These are phyloP conservation scores for Lepiota brunneoincarnata DNA, from an alignment of 768 basidiomycete genomes.

Conservation along the genomic window DNA sequence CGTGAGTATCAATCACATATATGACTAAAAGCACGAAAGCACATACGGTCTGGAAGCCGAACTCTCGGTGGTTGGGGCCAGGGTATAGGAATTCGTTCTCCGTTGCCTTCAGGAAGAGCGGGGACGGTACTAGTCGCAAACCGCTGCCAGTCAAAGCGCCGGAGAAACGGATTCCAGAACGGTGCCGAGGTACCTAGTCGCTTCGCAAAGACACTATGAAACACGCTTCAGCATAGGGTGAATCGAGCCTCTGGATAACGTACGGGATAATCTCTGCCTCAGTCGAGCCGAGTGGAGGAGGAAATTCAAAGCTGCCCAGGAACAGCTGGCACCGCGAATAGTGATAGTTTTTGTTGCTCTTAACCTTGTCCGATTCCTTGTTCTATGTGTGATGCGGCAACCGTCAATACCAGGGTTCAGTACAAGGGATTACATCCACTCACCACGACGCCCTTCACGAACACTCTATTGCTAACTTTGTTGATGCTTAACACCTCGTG, in stretches of 20 bases:
- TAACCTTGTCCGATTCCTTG: conserved; percentile 26
- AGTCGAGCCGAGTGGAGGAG: conserved; percentile 35
- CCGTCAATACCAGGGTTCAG: neutral
- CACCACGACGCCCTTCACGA: conserved; percentile 44
- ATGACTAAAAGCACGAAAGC: neutral
- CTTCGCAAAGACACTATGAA: conserved; percentile 69
- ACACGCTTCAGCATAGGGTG: neutral
- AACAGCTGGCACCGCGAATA: conserved; percentile 83
- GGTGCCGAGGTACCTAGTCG: conserved; percentile 64
- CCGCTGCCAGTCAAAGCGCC: conserved; percentile 71
- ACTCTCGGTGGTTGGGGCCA: conserved; percentile 62
- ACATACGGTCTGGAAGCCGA: conserved; percentile 43
- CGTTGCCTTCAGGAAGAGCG: conserved; percentile 40
- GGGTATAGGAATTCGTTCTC: conserved; percentile 49
- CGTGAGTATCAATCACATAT: conserved; percentile 1
- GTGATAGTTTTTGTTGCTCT: conserved; percentile 52
- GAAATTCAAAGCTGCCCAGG: conserved; percentile 63
- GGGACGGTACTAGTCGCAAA: conserved; percentile 67
- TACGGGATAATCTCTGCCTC: conserved; percentile 45
- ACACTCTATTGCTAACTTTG: conserved; percentile 66
- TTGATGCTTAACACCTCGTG: conserved; percentile 76
- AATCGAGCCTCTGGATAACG: conserved; percentile 21
- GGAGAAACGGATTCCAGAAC: conserved; percentile 51
- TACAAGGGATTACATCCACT: conserved; percentile 17
- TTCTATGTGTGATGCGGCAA: conserved; percentile 16